A percentile compares a stretch with the other conserved stretches of the same genome.
Conservation (phyloP, 345 rosid species). For the Citropsis articulata region DNA sequence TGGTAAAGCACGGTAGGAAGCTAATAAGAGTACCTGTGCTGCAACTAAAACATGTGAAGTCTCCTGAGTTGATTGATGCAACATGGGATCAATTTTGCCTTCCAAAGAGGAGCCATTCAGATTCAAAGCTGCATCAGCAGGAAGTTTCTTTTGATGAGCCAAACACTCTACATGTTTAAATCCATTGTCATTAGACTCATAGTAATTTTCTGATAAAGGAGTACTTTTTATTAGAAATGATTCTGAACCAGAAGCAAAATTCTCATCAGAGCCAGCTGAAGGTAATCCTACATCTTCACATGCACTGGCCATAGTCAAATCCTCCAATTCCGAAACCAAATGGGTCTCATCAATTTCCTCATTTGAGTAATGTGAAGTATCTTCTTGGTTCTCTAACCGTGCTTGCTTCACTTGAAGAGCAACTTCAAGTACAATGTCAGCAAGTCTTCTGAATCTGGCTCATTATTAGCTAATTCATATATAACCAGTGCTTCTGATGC, state of each 20-base stretch:
- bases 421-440: slow-evolving; percentile 50
- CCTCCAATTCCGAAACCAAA: slow-evolving; percentile 40
- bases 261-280: slow-evolving; percentile 19
- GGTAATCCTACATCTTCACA: slow-evolving; percentile 53
- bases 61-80: slow-evolving; percentile 22
- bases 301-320: slow-evolving; percentile 44
- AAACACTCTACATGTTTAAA: slow-evolving; percentile 4
- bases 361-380: slow-evolving; percentile 15
- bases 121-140: slow-evolving; percentile 15
- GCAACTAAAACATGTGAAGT: slow-evolving; percentile 15
- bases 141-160: slow-evolving; percentile 12
- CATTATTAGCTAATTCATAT: slow-evolving; percentile 44
- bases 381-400: slow-evolving; percentile 37
- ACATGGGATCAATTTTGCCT: slow-evolving; percentile 14
- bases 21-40: slow-evolving; percentile 30
- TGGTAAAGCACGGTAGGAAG: background rate
- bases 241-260: slow-evolving; percentile 22
- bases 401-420: slow-evolving; percentile 60
- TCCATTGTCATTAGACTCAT: slow-evolving; percentile 13
- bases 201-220: slow-evolving; percentile 28
- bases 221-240: slow-evolving; percentile 49
- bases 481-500: slow-evolving; percentile 71
- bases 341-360: slow-evolving; percentile 35
- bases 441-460: slow-evolving; percentile 29
- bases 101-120: slow-evolving; percentile 8